phyloP scores from a whole-genome alignment of 2,329 filamentous ascomycete species.

The Epichloe coenophiala region DNA sequence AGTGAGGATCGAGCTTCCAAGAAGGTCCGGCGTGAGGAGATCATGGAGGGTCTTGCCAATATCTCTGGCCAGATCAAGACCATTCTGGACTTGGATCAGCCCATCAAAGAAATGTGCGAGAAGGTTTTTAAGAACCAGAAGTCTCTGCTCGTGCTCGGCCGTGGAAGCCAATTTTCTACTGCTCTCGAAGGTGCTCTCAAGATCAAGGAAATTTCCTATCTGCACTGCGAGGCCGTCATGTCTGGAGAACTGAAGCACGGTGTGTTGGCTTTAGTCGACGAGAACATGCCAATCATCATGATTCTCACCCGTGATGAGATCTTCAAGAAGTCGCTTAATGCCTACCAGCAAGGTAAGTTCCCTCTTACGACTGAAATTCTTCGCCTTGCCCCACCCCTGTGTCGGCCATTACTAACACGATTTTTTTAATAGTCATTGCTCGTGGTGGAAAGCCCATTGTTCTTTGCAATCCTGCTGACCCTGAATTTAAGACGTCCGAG shows the following conservation, averaged over 20 bases:
- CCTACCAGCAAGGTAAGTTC: constrained; percentile 81
- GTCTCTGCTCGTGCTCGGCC: constrained; percentile 81
- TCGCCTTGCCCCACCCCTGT: neutral
- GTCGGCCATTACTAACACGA: constrained; percentile 8
- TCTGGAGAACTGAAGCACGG: constrained; percentile 98
- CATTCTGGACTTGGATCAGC: constrained; percentile 79
- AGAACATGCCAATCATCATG: constrained; percentile 99
- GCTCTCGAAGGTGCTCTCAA: constrained; percentile 95
- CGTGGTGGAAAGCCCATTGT: constrained; percentile 94
- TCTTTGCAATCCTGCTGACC: constrained; percentile 85
- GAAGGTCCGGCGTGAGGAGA: constrained; percentile 79
- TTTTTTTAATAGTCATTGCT: constrained; percentile 58
- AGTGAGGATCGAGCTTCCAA: constrained; percentile 96
- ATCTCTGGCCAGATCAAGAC: constrained; percentile 86
- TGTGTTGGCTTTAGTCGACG: constrained; percentile 91
- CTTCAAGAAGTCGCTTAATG: constrained; percentile 98
- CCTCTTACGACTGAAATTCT: neutral
- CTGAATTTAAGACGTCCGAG: constrained; percentile 76
- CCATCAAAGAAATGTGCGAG: constrained; percentile 87
- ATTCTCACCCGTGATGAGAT: constrained; percentile 92
- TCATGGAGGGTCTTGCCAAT: constrained; percentile 82
- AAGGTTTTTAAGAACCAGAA: constrained; percentile 96
- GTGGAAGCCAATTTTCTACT: constrained; percentile 93
- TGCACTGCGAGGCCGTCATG: constrained; percentile 99
- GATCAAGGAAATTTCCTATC: constrained; percentile 99